These are phyloP conservation scores for Daldinia sp. DNA, from an alignment of 2,329 filamentous ascomycete species.

Conservation along the genomic window DNA sequence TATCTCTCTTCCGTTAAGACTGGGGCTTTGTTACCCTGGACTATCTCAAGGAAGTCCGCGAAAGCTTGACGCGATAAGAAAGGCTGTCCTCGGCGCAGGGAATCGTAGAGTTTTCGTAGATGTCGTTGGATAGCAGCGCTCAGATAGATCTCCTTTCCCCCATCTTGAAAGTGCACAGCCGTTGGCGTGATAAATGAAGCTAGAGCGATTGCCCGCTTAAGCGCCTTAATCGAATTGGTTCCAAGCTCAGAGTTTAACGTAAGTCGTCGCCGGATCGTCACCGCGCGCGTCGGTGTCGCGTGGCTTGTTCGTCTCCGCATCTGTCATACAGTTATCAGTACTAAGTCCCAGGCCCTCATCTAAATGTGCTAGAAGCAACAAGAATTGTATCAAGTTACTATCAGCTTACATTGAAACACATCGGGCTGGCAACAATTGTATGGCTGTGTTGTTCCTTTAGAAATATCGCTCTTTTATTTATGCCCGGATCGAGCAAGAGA, in stretches of 20 bases:
- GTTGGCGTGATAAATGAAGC: constrained; percentile 50
- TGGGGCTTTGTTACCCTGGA: constrained; percentile 60
- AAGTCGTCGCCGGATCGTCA: constrained; percentile 46
- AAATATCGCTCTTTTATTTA: constrained; percentile 18
- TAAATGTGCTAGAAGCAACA: background rate
- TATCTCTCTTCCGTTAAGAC: constrained; percentile 58
- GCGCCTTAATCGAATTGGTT: constrained; percentile 49
- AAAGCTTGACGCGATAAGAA: constrained; percentile 58
- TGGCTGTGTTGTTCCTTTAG: background rate
- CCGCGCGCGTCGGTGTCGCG: constrained; percentile 29
- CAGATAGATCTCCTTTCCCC: constrained; percentile 55
- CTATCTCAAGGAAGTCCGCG: constrained; percentile 61
- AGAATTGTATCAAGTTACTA: background rate
- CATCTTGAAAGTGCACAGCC: constrained; percentile 47
- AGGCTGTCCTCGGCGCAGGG: constrained; percentile 55
- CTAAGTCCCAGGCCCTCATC: background rate
- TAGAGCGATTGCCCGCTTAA: constrained; percentile 51
- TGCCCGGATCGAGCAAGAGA: constrained; percentile 35
- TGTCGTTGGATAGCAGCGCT: constrained; percentile 63
- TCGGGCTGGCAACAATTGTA: constrained; percentile 18
- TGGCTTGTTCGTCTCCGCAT: constrained; percentile 40
- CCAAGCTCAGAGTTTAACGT: constrained; percentile 48
- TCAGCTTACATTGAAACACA: constrained; percentile 45
- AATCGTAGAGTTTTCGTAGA: constrained; percentile 62
- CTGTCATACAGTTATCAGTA: constrained; percentile 40